Percentiles rank a stretch among this genome's conserved stretches.
These are phyloP conservation scores for Cerioporus squamosus DNA, from an alignment of 1,284 basidiomycete genomes.

Conservation along the genomic window DNA sequence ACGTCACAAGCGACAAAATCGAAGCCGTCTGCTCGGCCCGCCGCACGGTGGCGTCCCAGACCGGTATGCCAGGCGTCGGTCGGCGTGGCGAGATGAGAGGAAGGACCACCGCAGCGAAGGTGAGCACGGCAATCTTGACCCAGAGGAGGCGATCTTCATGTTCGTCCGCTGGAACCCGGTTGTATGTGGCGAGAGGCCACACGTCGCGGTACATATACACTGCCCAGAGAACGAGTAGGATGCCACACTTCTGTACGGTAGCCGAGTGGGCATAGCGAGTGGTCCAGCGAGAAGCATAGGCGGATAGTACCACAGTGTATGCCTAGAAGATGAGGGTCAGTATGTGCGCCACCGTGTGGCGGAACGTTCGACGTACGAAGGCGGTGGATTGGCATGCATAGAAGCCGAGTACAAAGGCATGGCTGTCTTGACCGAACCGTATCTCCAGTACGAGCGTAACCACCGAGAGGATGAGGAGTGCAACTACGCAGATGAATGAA, in stretches of 20 bases:
- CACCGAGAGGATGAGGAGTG: no score
- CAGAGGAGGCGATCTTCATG: conserved; percentile 38
- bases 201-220: conserved; percentile 55
- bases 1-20: conserved; percentile 56
- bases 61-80: conserved; percentile 38
- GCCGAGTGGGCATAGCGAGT: neutral
- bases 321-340: no score
- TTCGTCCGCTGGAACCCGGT: conserved; percentile 43
- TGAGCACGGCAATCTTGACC: conserved; percentile 42
- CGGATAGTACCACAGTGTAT: no score
- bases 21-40: conserved; percentile 72
- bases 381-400: no score
- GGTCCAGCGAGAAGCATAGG: neutral
- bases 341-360: no score
- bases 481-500: no score
- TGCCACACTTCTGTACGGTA: conserved; percentile 26
- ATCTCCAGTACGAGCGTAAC: neutral
- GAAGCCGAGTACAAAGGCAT: conserved; percentile 7
- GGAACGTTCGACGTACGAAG: no score
- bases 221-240: conserved; percentile 43
- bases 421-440: neutral
- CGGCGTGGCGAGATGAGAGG: conserved; percentile 48
- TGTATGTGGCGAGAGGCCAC: conserved; percentile 50
- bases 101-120: conserved; percentile 45
- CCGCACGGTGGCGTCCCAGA: conserved; percentile 41